phyloP scores from a whole-genome alignment of 2,329 filamentous ascomycete species.

The Ceratocystis smalleyi region DNA sequence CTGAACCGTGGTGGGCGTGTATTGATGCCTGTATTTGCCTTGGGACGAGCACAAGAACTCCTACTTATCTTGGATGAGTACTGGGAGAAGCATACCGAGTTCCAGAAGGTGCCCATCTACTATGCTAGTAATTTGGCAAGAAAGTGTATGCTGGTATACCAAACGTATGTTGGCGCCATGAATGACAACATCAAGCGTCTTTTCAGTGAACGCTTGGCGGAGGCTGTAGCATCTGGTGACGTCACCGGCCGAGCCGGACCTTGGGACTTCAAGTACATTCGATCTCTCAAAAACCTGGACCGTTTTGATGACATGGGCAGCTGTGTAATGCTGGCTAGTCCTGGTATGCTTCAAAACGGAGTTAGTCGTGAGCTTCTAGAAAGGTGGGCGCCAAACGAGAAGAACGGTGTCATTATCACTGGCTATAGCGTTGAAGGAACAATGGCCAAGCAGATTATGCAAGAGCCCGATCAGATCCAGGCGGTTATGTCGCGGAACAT shows the following conservation, averaged over 20 bases:
- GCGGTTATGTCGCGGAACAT: conserved; percentile 72
- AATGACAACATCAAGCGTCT: conserved; percentile 96
- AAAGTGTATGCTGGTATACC: conserved; percentile 97
- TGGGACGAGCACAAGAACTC: conserved; percentile 85
- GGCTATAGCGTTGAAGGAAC: conserved; percentile 97
- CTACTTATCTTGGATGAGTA: conserved; percentile 93
- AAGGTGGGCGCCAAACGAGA: conserved; percentile 87
- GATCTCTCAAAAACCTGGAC: conserved; percentile 81
- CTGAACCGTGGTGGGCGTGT: conserved; percentile 84
- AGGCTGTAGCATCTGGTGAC: conserved; percentile 68
- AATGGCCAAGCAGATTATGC: conserved; percentile 91
- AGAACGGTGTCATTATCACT: conserved; percentile 96
- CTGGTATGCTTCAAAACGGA: conserved; percentile 95
- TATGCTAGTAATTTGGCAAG: conserved; percentile 90
- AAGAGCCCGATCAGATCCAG: conserved; percentile 86
- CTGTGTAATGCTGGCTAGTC: conserved; percentile 93
- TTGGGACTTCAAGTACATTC: conserved; percentile 93
- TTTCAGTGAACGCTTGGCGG: conserved; percentile 84
- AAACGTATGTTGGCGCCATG: conserved; percentile 96
- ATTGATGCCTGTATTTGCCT: conserved; percentile 85
- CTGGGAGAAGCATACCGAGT: conserved; percentile 79
- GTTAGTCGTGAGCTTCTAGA: conserved; percentile 86
- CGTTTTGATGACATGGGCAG: conserved; percentile 90
- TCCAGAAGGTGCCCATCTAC: conserved; percentile 85
- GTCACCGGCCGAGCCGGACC: conserved; percentile 63